These are phyloP conservation scores for Exophiala alcalophila DNA, from an alignment of 2,329 filamentous ascomycete genomes.

Conservation along the genomic window DNA sequence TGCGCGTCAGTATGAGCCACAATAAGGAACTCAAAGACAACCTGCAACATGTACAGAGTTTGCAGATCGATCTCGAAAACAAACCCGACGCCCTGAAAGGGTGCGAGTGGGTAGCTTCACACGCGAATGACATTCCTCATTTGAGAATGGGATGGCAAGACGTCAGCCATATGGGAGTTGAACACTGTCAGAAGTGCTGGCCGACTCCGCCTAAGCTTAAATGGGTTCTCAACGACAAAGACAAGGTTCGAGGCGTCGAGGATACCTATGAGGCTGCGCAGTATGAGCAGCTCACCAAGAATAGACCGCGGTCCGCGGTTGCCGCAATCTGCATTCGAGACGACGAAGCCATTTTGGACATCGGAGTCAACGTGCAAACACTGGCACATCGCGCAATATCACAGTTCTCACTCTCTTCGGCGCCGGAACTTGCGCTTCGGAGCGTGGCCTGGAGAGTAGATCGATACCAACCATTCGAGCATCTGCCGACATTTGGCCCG, in stretches of 20 bases:
- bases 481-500: conserved; percentile 8
- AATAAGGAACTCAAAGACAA: conserved; percentile 4
- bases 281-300: conserved; percentile 53
- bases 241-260: conserved; percentile 47
- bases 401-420: conserved; percentile 30
- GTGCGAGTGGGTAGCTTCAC: conserved; percentile 12
- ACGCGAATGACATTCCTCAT: conserved; percentile 8
- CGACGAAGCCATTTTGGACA: conserved; percentile 15
- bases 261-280: conserved; percentile 49
- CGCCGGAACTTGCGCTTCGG: conserved; percentile 15
- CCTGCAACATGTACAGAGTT: conserved; percentile 3
- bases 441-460: conserved; percentile 13
- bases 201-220: conserved; percentile 15
- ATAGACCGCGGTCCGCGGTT: conserved; percentile 44
- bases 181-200: conserved; percentile 14
- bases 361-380: conserved; percentile 43
- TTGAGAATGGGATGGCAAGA: conserved; percentile 2
- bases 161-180: background rate
- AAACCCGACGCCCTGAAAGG: conserved; percentile 15
- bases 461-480: conserved; percentile 27
- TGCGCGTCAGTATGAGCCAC: conserved; percentile 8
- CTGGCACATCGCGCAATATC: conserved; percentile 45
- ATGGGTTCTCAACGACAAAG: conserved; percentile 25
- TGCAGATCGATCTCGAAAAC: conserved; percentile 14
- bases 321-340: conserved; percentile 32